A percentile compares a stretch with the other conserved stretches of the same genome.
These are phyloP conservation scores for Hemileia vastatrix DNA, from an alignment of 1,284 basidiomycete species.

Conservation along the genomic window DNA sequence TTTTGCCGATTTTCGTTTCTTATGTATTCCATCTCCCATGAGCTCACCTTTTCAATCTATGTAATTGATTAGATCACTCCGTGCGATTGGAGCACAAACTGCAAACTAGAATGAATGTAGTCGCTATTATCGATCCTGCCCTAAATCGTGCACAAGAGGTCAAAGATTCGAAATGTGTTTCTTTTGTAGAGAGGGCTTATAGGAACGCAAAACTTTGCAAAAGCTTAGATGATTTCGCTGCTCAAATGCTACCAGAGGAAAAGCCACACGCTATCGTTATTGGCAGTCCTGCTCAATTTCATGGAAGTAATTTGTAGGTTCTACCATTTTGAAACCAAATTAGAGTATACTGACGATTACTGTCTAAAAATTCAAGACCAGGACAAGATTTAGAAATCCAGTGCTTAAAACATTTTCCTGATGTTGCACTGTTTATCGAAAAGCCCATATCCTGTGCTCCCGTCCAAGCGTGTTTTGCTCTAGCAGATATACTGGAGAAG, in stretches of 20 bases:
- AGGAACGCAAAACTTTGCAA: slow-evolving; percentile 79
- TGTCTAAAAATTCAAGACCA: slow-evolving; percentile 48
- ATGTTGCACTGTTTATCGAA: slow-evolving; percentile 84
- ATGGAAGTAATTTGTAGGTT: slow-evolving; percentile 20
- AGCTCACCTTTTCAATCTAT: slow-evolving; percentile 1
- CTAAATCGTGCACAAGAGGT: slow-evolving; percentile 68
- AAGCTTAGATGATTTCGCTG: slow-evolving; percentile 71
- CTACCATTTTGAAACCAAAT: neutral
- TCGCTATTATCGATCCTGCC: slow-evolving; percentile 85
- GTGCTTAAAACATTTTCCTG: slow-evolving; percentile 79
- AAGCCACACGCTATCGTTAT: slow-evolving; percentile 43
- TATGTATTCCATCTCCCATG: neutral
- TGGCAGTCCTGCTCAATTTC: slow-evolving; percentile 25
- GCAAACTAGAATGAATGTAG: slow-evolving; percentile 87
- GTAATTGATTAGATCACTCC: slow-evolving; percentile 27
- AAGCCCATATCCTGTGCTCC: slow-evolving; percentile 86
- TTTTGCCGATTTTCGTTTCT: neutral
- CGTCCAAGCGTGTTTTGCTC: slow-evolving; percentile 47
- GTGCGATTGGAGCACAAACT: slow-evolving; percentile 60
- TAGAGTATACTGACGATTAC: neutral
- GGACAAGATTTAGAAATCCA: slow-evolving; percentile 83
- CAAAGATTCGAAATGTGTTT: slow-evolving; percentile 80
- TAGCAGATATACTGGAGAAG: slow-evolving; percentile 38
- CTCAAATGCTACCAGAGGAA: slow-evolving; percentile 53
- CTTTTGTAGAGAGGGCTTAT: slow-evolving; percentile 89